Evolutionary conservation across 148 eudicot species (phyloP), one percentile per base, ranked within the genome.

Genomic region (Limonium bicolor): DNA sequence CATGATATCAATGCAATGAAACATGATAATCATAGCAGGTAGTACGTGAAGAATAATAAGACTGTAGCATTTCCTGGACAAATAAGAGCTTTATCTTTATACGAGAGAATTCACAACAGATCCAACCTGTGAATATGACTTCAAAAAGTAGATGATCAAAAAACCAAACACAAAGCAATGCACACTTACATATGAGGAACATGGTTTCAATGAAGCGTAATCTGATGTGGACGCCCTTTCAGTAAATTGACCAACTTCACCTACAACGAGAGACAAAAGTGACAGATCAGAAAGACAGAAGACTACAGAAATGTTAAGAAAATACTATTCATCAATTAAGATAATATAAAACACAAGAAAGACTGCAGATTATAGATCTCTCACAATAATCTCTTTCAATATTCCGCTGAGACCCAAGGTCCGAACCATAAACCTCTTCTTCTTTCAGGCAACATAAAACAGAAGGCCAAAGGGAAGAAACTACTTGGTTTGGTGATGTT

Each of bases 401-500:
- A 32, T 22, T 48, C 48, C 55, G 56, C 53, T 50, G 66, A 28
- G 62, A 50, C 55, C 34, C 56, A 39, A 51, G 40, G 56, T 47
- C 52, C 24, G 26, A 50, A 35, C 59, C 69, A 75, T 74, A 72
- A 47, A 79, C 79, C 65, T 74, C 63, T 34, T 65, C 61, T 65
- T 76, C 90, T 57, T 62, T 43, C 62, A 87, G 63, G 50, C 49
- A 69, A 60, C 83, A 76, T 23, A 74, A 55, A 65, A 73, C 76
- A 55, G 75, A 58, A 9, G 69, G 80, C 83, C 93, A 74, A 18
- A 75, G 73, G 41, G 65, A 65, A 60, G 81, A 53, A n/a, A 62
- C 31, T 12, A 70, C 69, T 58, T 70, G 56, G 43, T 54, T 24
- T 25, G 42, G 61, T 3, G 72, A 66, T 51, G 70, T 32, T 51